phyloP scores from a whole-genome alignment of 2,329 filamentous ascomycete species.

The Neofusicoccum cordaticola region DNA sequence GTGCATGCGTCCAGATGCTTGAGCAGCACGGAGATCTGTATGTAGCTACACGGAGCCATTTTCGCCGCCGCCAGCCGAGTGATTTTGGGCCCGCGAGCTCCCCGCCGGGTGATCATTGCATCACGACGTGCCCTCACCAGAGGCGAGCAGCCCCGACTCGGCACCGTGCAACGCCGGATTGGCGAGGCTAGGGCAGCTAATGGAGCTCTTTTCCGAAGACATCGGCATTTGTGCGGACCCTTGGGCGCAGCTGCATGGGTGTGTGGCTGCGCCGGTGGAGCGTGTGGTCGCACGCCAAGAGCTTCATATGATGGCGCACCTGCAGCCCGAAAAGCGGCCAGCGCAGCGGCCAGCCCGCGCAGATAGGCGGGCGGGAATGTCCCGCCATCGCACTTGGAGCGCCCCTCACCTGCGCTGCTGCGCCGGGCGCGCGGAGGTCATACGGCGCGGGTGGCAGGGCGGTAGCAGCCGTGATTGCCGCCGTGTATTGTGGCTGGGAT shows the following conservation, averaged over 20 bases:
- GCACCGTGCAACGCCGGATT: background rate
- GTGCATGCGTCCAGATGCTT: constrained; percentile 1
- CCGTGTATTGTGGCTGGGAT: background rate
- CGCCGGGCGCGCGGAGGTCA: background rate
- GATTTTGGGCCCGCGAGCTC: background rate
- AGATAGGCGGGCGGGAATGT: background rate
- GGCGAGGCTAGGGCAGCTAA: background rate
- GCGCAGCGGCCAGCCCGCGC: background rate
- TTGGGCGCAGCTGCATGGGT: background rate
- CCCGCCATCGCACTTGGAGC: background rate
- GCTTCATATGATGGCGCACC: background rate
- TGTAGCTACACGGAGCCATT: constrained; percentile 2
- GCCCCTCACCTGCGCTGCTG: constrained; percentile 1
- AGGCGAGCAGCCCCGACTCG: background rate
- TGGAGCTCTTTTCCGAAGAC: background rate
- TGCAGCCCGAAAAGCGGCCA: background rate
- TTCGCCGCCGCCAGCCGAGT: background rate
- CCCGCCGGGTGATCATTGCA: constrained; percentile 2
- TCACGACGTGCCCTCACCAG: background rate
- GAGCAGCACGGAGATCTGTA: background rate
- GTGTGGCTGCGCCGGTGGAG: background rate
- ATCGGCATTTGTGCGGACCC: background rate
- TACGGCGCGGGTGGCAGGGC: background rate
- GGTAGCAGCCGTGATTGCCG: constrained; percentile 17
- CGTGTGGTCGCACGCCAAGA: constrained; percentile 1